These are phyloP conservation scores for Ostreobium quekettii DNA, from an alignment of 139 green algal genomes.

Conservation along the genomic window DNA sequence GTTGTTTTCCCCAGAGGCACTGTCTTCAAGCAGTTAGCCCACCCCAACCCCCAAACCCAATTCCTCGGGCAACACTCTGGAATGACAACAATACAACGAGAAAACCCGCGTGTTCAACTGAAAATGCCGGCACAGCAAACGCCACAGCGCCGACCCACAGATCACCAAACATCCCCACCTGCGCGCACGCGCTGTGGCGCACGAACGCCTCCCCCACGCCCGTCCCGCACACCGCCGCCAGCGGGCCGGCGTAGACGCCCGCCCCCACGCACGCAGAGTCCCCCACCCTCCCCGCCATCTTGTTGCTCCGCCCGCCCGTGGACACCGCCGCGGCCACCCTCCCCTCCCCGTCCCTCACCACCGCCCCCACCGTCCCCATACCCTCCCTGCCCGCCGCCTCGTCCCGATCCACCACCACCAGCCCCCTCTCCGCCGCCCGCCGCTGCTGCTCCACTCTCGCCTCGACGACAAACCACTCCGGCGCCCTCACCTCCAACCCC, in stretches of 20 bases:
- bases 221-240: slow-evolving; percentile 14
- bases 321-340: slow-evolving; percentile 13
- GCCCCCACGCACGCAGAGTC: slow-evolving; percentile 12
- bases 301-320: slow-evolving; percentile 14
- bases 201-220: slow-evolving; percentile 12
- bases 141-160: too few relatives aligned
- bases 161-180: too few relatives aligned
- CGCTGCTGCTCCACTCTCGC: neutral
- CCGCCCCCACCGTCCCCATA: slow-evolving; percentile 9
- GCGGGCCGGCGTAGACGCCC: neutral
- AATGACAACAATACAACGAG: too few relatives aligned
- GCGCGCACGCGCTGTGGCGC: neutral
- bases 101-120: too few relatives aligned
- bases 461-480: slow-evolving; percentile 8
- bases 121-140: too few relatives aligned
- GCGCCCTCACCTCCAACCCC: neutral
- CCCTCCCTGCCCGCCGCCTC: neutral
- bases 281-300: slow-evolving; percentile 1
- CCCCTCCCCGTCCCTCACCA: slow-evolving; percentile 3
- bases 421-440: neutral
- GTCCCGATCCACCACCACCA: slow-evolving; percentile 1
- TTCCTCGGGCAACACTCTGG: too few relatives aligned
- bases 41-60: too few relatives aligned
- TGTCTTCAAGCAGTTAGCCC: too few relatives aligned
- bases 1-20: too few relatives aligned